Percentiles rank a stretch among this genome's conserved stretches.
Evolutionary conservation across 2,329 filamentous ascomycete genomes (phyloP).

Genomic region (Ploettnerulaceae sp.): DNA sequence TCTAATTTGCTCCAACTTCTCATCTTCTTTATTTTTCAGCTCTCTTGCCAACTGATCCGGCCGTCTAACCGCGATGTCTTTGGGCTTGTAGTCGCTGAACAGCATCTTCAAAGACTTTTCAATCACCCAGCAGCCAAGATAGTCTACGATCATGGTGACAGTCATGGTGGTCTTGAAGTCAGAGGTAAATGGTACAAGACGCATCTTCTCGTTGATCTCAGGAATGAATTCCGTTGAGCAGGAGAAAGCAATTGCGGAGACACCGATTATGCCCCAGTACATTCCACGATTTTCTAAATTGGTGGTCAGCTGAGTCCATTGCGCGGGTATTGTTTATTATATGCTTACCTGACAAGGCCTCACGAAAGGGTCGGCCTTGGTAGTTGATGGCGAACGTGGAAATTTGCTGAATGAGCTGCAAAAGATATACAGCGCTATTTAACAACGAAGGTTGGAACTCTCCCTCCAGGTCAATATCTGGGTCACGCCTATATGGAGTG

Average conservation of each 20-base stretch:
- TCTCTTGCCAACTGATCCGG: constrained; percentile 83
- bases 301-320: constrained; percentile 10
- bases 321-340: background rate
- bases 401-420: constrained; percentile 97
- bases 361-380: constrained; percentile 95
- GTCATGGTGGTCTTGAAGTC: constrained; percentile 91
- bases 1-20: constrained; percentile 44
- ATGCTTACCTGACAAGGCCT: constrained; percentile 65
- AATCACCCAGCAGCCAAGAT: constrained; percentile 77
- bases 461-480: constrained; percentile 81
- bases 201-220: constrained; percentile 90
- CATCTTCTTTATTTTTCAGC: constrained; percentile 58
- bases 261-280: constrained; percentile 93
- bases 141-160: constrained; percentile 80
- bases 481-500: constrained; percentile 40
- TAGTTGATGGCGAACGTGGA: constrained; percentile 99
- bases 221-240: constrained; percentile 94
- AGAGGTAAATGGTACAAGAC: constrained; percentile 79
- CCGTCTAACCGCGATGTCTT: constrained; percentile 84
- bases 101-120: constrained; percentile 78
- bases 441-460: constrained; percentile 91
- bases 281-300: constrained; percentile 71
- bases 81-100: constrained; percentile 88
- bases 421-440: constrained; percentile 93
- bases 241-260: constrained; percentile 84